Evolutionary conservation across 805 yeast species (phyloP).

Genomic region (Jamesozyma hellenica): DNA sequence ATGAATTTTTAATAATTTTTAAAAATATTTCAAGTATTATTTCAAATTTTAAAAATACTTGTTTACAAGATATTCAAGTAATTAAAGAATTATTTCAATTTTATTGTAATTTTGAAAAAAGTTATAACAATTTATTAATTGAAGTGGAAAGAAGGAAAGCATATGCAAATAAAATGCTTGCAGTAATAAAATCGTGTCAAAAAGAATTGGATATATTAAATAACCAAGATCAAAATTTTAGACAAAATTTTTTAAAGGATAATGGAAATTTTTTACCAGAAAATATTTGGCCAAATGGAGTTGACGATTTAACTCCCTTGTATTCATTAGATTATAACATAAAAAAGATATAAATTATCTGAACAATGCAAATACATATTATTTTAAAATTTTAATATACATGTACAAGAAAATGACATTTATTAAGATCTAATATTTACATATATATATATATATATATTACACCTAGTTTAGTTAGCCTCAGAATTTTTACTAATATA

Average conservation of each 20-base stretch:
- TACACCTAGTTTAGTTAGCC: slow-evolving; percentile 20
- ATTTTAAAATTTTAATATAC: neutral
- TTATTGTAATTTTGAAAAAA: slow-evolving; percentile 39
- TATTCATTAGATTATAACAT: slow-evolving; percentile 19
- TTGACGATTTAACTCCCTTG: slow-evolving; percentile 26
- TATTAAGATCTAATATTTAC: no score
- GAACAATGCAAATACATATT: no score
- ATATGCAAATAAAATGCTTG: slow-evolving; percentile 33
- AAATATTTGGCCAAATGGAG: slow-evolving; percentile 40
- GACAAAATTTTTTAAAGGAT: slow-evolving; percentile 36
- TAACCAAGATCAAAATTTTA: slow-evolving; percentile 34
- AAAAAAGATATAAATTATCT: slow-evolving; percentile 2
- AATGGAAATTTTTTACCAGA: slow-evolving; percentile 51
- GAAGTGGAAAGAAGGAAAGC: slow-evolving; percentile 45
- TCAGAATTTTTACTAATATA: slow-evolving; percentile 64
- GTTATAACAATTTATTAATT: slow-evolving; percentile 42
- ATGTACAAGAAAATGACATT: no score
- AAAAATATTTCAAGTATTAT: slow-evolving; percentile 26
- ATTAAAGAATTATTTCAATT: slow-evolving; percentile 36
- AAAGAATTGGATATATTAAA: slow-evolving; percentile 31
- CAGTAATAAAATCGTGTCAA: slow-evolving; percentile 35
- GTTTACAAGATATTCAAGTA: slow-evolving; percentile 19
- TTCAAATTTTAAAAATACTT: slow-evolving; percentile 26
- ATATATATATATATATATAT: neutral
- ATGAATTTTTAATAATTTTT: slow-evolving; percentile 24